Conservation (phyloP, 129 eudicot genomes). For the Calendula officinalis region DNA sequence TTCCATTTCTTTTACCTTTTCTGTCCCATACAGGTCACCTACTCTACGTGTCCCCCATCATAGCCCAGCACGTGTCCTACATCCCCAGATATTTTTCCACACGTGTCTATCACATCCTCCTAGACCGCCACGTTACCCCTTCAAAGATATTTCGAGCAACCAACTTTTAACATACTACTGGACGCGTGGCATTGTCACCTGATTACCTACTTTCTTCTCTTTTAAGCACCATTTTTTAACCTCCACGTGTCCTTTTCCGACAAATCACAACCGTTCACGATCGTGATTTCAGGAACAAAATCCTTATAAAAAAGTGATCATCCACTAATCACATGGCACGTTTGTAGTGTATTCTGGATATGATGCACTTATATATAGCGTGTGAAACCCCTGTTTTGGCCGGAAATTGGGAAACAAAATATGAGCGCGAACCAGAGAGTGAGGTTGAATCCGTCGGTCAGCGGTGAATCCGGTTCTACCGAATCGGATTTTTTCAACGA, state of each 20-base stretch:
- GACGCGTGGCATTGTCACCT: conserved; percentile 33
- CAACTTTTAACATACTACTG: conserved; percentile 26
- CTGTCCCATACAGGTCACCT: conserved; percentile 25
- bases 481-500: conserved; percentile 62
- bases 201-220: conserved; percentile 2
- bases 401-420: background rate
- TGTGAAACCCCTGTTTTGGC: background rate
- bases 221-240: background rate
- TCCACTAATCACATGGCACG: conserved; percentile 21
- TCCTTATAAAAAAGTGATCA: background rate
- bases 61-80: conserved; percentile 27
- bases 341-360: background rate
- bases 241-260: conserved; percentile 16
- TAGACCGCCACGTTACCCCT: conserved; percentile 32
- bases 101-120: conserved; percentile 27
- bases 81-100: conserved; percentile 18
- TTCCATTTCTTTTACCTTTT: conserved; percentile 10
- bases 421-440: conserved; percentile 48
- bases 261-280: conserved; percentile 30
- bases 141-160: conserved; percentile 24
- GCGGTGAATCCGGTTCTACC: conserved; percentile 29
- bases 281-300: background rate
- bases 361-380: conserved; percentile 10
- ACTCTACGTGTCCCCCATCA: conserved; percentile 25
- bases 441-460: conserved; percentile 17